phyloP scores from a whole-genome alignment of 23 red algal species.

The Gracilariopsis chorda region DNA sequence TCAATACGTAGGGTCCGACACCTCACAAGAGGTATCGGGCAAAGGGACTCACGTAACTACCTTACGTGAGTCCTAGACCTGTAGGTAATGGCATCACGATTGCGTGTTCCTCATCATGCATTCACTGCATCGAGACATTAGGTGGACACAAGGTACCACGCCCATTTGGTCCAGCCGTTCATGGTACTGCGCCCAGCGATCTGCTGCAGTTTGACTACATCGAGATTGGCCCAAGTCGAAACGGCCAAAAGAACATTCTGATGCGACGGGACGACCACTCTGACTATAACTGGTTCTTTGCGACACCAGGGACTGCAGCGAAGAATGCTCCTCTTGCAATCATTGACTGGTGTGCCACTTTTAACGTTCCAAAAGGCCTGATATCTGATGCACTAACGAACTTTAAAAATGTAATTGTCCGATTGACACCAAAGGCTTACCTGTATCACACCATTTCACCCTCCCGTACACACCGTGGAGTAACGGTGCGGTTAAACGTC shows the following conservation, averaged over 20 bases:
- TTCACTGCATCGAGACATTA: no score
- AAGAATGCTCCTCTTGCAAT: background rate
- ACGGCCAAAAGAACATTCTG: background rate
- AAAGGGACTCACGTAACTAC: no score
- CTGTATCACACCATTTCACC: background rate
- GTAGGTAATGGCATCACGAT: no score
- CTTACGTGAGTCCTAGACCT: no score
- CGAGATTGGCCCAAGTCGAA: background rate
- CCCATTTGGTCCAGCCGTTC: no score
- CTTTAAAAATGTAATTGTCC: background rate
- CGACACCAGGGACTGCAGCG: background rate
- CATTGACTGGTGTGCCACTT: background rate
- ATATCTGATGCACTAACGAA: background rate
- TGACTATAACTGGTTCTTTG: background rate
- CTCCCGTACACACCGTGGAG: background rate
- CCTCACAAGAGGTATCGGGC: no score
- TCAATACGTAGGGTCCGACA: no score
- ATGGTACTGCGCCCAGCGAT: no score
- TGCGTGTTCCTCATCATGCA: no score
- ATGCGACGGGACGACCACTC: background rate
- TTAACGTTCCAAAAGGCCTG: background rate
- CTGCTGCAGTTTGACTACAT: no score
- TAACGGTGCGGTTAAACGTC: background rate
- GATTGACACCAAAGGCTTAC: background rate
- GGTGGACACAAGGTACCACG: background rate